A percentile compares a stretch with the other conserved stretches of the same genome.
Evolutionary conservation across 352 stramenopile genomes (phyloP).

Genomic region (Phytophthora colocasiae): DNA sequence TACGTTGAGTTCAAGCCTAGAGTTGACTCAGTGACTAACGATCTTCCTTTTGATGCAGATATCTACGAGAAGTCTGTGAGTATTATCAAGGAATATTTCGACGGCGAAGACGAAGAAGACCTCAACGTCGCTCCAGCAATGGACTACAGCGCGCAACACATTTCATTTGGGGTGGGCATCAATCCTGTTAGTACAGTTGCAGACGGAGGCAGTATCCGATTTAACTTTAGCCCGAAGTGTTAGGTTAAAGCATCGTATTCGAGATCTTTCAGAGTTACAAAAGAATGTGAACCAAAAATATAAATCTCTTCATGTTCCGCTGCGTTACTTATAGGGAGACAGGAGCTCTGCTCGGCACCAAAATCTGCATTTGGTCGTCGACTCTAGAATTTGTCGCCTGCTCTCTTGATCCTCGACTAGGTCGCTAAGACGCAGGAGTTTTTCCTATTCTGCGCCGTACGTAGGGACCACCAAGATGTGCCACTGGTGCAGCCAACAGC

Average conservation of each 20-base stretch:
- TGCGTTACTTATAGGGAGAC: constrained; percentile 22
- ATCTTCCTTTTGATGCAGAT: constrained; percentile 40
- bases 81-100: constrained; percentile 98
- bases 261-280: no score
- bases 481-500: constrained; percentile 92
- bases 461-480: constrained; percentile 88
- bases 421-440: neutral
- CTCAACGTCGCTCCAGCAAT: constrained; percentile 63
- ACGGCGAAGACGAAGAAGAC: constrained; percentile 97
- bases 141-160: constrained; percentile 61
- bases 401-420: constrained; percentile 4
- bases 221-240: constrained; percentile 37
- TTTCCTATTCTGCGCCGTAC: constrained; percentile 71
- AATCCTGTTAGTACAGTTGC: constrained; percentile 17
- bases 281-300: constrained; percentile 13
- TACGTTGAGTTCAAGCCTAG: constrained; percentile 46
- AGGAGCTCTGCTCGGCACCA: constrained; percentile 4
- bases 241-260: constrained; percentile 7
- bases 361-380: constrained; percentile 1
- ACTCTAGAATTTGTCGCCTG: constrained; percentile 21
- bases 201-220: constrained; percentile 22
- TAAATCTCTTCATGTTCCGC: constrained; percentile 34
- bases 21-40: constrained; percentile 2
- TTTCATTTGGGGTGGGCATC: constrained; percentile 63
- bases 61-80: constrained; percentile 95